Evolutionary conservation across 768 basidiomycete species (phyloP), one percentile per base, ranked within the genome.

Genomic region (Candolleomyces eurysporus): DNA sequence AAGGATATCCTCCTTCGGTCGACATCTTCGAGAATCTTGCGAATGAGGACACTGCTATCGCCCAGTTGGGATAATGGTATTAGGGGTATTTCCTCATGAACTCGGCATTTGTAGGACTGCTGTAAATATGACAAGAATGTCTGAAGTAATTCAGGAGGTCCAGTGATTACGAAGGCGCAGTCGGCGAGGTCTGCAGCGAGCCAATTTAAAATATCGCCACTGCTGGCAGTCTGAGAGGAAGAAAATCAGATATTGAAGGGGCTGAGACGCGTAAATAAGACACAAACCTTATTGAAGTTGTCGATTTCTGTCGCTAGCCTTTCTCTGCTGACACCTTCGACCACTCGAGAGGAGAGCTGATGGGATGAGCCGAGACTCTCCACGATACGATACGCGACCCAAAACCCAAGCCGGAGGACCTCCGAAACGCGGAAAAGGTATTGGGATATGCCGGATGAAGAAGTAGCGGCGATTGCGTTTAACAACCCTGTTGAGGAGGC

Each of bases 401-500:
- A 84, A 48, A 86, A 68, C 8, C 82, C 76, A 17, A 85, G 67
- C 31, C 83, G 79, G 67, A 78, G 85, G 2, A 75, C 75, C 64
- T 85, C 77, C 14, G 82, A 75, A 7, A 82, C 72, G 56, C 70
- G 74, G 4, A 71, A 70, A 49, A 85, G 76, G 63, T 79, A 84
- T 1, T 75, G 69, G 22, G 80, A 68, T 32, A 72, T 64, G 26
- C 71, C 74, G 10, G 63, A 53, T 0, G 85, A 84, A 2, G 80
- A 73, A 48, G 76, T 80, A 4, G 81, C 80, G 16, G 84, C 79
- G 58, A 81, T 81, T 8, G 85, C 84, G 17, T 81, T 73, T 48
- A 86, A 72, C 58, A 85, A 77, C 31, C 84, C 85, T 50, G 83
- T 84, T n/a, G 84, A 85, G 68, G 84, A 82, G 4, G 81, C 84